Conservation (phyloP, 2,329 filamentous ascomycete species). For the Talaromyces marneffei region DNA sequence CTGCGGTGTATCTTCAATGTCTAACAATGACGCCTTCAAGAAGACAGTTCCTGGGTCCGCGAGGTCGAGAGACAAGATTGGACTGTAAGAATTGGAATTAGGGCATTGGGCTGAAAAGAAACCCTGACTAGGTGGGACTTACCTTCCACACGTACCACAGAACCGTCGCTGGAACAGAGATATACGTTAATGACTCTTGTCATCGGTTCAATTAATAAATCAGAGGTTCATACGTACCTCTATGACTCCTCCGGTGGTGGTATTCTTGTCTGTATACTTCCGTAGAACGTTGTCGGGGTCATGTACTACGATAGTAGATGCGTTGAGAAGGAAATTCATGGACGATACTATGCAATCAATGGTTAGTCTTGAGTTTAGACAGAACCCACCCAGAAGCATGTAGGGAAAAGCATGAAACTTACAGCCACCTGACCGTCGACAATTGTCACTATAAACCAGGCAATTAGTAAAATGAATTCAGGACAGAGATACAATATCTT, state of each 20-base stretch:
- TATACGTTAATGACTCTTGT: neutral
- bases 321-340: neutral
- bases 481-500: neutral
- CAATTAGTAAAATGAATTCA: neutral
- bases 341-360: neutral
- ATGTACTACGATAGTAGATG: neutral
- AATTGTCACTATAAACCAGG: neutral
- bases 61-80: neutral
- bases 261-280: neutral
- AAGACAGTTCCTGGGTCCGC: neutral
- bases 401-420: neutral
- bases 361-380: neutral
- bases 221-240: neutral
- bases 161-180: neutral
- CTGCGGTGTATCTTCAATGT: neutral
- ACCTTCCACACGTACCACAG: conserved; percentile 4
- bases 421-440: neutral
- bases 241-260: neutral
- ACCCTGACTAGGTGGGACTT: neutral
- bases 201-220: neutral
- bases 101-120: neutral
- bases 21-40: neutral
- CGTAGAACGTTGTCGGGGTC: neutral
- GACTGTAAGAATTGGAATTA: neutral
- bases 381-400: too few relatives aligned